Conservation (phyloP, 805 yeast genomes). For the Trichomonascus vanleenenianus region DNA sequence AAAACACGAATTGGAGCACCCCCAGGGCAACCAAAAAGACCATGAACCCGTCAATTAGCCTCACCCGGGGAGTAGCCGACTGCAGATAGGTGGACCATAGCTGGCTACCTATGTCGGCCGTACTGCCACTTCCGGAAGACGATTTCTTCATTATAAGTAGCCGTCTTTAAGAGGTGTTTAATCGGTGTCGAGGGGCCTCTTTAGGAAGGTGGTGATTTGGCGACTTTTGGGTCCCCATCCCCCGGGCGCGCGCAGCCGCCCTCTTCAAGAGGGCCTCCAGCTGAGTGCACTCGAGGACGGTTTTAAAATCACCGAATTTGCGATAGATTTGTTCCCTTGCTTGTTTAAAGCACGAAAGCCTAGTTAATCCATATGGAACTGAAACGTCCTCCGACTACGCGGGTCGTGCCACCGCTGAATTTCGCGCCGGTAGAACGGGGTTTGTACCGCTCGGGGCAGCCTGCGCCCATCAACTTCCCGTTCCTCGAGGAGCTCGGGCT, state of each 20-base stretch:
- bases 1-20: slow-evolving; percentile 68
- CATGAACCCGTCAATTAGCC: slow-evolving; percentile 72
- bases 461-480: slow-evolving; percentile 86
- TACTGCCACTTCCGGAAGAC: too few relatives aligned
- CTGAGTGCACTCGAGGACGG: not conserved
- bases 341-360: not conserved
- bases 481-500: slow-evolving; percentile 68
- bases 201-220: not conserved
- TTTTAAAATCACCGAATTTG: not conserved
- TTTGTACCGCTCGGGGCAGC: slow-evolving; percentile 88
- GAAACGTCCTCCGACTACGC: slow-evolving; percentile 14
- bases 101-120: slow-evolving; percentile 4
- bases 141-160: too few relatives aligned
- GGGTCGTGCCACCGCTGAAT: slow-evolving; percentile 79
- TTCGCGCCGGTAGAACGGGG: slow-evolving; percentile 91
- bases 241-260: not conserved
- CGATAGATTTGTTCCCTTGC: too few relatives aligned
- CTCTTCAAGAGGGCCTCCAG: not conserved
- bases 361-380: slow-evolving; percentile 6
- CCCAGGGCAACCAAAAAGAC: slow-evolving; percentile 70
- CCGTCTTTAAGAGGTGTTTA: too few relatives aligned
- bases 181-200: too few relatives aligned
- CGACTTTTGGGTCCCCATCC: not conserved
- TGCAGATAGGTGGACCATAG: slow-evolving; percentile 19
- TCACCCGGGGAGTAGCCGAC: slow-evolving; percentile 27